A percentile compares a stretch with the other conserved stretches of the same genome.
Conservation (phyloP, 129 eudicot genomes). For the Saussurea involucrata region DNA sequence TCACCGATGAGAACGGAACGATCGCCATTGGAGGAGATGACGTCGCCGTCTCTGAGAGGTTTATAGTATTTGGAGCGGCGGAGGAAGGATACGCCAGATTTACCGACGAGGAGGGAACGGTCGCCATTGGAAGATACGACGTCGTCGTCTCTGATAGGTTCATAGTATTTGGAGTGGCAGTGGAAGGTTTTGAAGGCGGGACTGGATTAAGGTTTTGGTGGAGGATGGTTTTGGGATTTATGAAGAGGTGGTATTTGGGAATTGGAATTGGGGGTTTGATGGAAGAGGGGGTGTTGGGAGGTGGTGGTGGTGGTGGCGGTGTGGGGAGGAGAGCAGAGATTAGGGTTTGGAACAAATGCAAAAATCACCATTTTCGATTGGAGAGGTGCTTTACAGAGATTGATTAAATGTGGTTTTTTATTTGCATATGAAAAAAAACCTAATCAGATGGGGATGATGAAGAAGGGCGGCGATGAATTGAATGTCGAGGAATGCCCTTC, state of each 20-base stretch:
- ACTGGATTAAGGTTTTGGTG: slow-evolving; percentile 29
- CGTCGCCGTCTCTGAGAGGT: too few relatives aligned
- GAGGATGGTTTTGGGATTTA: slow-evolving; percentile 33
- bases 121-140: slow-evolving; percentile 47
- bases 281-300: slow-evolving; percentile 28
- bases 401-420: too few relatives aligned
- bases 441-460: too few relatives aligned
- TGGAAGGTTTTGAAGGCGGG: slow-evolving; percentile 79
- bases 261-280: slow-evolving; percentile 66
- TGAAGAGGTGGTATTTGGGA: slow-evolving; percentile 67
- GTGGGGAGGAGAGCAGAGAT: slow-evolving; percentile 78
- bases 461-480: too few relatives aligned
- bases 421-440: neutral
- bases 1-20: too few relatives aligned
- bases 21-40: too few relatives aligned
- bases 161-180: slow-evolving; percentile 74
- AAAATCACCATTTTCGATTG: slow-evolving; percentile 49
- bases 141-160: slow-evolving; percentile 52
- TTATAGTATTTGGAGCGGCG: too few relatives aligned
- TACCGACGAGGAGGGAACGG: slow-evolving; percentile 62
- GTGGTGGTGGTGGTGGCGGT: slow-evolving; percentile 39
- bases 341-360: slow-evolving; percentile 53
- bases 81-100: slow-evolving; percentile 81
- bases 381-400: neutral
- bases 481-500: too few relatives aligned